phyloP scores from a whole-genome alignment of 2,329 filamentous ascomycete species.

The Blastomyces emzantsi region DNA sequence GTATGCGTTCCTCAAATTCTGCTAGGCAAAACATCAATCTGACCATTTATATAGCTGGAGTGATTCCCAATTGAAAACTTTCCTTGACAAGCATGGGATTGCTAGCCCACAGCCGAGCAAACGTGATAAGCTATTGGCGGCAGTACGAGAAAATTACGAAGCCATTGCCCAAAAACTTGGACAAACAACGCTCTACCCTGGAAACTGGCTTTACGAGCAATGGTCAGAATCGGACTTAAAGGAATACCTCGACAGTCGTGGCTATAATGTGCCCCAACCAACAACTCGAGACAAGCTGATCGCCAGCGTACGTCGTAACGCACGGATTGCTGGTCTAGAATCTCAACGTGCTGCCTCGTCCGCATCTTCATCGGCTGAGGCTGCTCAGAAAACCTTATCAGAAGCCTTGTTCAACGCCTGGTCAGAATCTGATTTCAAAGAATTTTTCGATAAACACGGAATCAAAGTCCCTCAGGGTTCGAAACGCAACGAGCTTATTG shows the following conservation, averaged over 20 bases:
- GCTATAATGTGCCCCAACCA: slow-evolving; percentile 77
- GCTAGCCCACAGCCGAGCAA: slow-evolving; percentile 80
- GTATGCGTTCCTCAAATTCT: slow-evolving; percentile 33
- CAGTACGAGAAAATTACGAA: slow-evolving; percentile 75
- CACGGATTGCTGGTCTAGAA: slow-evolving; percentile 65
- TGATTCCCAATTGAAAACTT: slow-evolving; percentile 86
- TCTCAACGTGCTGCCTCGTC: slow-evolving; percentile 52
- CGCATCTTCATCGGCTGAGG: slow-evolving; percentile 55
- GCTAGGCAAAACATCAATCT: slow-evolving; percentile 23
- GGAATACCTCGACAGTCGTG: slow-evolving; percentile 82
- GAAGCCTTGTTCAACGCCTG: slow-evolving; percentile 82
- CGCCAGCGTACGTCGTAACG: slow-evolving; percentile 82
- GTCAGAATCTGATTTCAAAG: slow-evolving; percentile 84
- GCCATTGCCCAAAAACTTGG: slow-evolving; percentile 62
- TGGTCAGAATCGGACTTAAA: slow-evolving; percentile 95
- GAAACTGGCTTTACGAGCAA: slow-evolving; percentile 83
- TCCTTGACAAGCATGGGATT: slow-evolving; percentile 80
- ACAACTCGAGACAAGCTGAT: slow-evolving; percentile 78
- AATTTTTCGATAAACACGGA: slow-evolving; percentile 83
- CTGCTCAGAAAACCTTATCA: slow-evolving; percentile 64
- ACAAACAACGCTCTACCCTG: slow-evolving; percentile 76
- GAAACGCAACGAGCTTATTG: slow-evolving; percentile 78
- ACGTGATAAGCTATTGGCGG: slow-evolving; percentile 70
- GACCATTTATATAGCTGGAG: slow-evolving; percentile 57
- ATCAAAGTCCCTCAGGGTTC: slow-evolving; percentile 88